A percentile compares a stretch with the other conserved stretches of the same genome.
phyloP scores from a whole-genome alignment of 139 green algal species.

The Trebouxia sp. region DNA sequence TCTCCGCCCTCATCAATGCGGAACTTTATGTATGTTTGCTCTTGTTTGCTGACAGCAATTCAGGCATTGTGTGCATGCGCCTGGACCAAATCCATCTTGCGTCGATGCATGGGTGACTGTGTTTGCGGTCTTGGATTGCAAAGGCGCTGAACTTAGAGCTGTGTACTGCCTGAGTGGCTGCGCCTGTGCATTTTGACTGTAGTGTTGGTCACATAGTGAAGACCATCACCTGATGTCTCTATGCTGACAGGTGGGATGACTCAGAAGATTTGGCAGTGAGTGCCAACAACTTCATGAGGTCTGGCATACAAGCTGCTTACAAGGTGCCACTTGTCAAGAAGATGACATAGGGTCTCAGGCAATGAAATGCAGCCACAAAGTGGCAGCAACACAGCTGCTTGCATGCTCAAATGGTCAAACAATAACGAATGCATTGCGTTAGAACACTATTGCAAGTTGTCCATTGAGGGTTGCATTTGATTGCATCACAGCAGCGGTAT shows the following conservation, averaged over 20 bases:
- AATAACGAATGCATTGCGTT: too few species aligned
- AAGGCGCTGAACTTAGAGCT: not conserved
- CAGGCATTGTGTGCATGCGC: not conserved
- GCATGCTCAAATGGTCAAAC: too few species aligned
- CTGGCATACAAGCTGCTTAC: conserved; percentile 21
- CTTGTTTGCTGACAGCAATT: not conserved
- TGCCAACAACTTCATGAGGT: conserved; percentile 37
- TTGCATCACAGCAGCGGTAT: too few species aligned
- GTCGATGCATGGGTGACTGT: too few species aligned
- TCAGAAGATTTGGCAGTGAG: conserved; percentile 38
- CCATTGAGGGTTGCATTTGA: too few species aligned
- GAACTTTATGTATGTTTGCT: not conserved
- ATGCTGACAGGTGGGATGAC: conserved; percentile 44
- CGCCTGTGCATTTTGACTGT: too few species aligned
- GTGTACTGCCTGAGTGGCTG: not conserved
- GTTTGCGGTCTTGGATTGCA: not conserved
- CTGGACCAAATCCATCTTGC: too few species aligned
- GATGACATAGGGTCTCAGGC: not conserved
- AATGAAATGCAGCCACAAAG: too few species aligned
- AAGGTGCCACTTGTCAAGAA: conserved; percentile 22
- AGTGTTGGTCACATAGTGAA: not conserved
- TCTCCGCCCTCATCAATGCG: not conserved
- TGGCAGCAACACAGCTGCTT: too few species aligned
- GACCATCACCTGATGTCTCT: not conserved
- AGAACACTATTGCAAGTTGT: too few species aligned